Conservation (phyloP, 169 alveolate species). For the Eimeria acervulina region DNA sequence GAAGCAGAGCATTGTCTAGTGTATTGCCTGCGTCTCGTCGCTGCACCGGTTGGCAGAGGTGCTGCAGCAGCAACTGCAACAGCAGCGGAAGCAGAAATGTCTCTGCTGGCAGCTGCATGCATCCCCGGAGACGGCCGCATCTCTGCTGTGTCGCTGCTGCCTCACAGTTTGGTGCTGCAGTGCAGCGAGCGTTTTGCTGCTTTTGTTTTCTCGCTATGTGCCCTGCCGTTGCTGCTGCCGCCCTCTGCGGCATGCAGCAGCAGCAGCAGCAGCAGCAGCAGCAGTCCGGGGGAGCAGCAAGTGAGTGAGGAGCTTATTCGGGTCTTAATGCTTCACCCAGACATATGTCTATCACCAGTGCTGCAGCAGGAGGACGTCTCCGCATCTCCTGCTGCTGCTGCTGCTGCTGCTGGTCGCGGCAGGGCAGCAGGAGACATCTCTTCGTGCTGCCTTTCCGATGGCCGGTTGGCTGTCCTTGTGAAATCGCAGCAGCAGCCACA, state of each 20-base stretch:
- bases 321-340: neutral
- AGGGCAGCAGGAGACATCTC: constrained; percentile 25
- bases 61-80: constrained; percentile 17
- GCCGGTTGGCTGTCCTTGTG: constrained; percentile 53
- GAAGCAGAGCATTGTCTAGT: neutral
- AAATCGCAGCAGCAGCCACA: constrained; percentile 55
- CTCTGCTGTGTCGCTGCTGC: constrained; percentile 32
- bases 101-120: constrained; percentile 62
- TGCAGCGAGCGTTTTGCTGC: constrained; percentile 39
- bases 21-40: constrained; percentile 37
- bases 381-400: constrained; percentile 33
- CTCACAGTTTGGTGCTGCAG: constrained; percentile 61
- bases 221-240: constrained; percentile 70
- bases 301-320: neutral
- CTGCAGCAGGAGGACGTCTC: neutral
- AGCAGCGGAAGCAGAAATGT: constrained; percentile 58
- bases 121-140: constrained; percentile 9
- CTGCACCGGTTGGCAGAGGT: neutral
- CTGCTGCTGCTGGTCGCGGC: constrained; percentile 14
- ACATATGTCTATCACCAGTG: constrained; percentile 33
- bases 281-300: constrained; percentile 23
- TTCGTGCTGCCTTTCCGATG: constrained; percentile 46
- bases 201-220: constrained; percentile 31
- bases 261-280: constrained; percentile 55
- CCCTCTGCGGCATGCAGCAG: constrained; percentile 6